Evolutionary conservation across 208 protist genomes (phyloP).

Genomic region (Naegleria lovaniensis): DNA sequence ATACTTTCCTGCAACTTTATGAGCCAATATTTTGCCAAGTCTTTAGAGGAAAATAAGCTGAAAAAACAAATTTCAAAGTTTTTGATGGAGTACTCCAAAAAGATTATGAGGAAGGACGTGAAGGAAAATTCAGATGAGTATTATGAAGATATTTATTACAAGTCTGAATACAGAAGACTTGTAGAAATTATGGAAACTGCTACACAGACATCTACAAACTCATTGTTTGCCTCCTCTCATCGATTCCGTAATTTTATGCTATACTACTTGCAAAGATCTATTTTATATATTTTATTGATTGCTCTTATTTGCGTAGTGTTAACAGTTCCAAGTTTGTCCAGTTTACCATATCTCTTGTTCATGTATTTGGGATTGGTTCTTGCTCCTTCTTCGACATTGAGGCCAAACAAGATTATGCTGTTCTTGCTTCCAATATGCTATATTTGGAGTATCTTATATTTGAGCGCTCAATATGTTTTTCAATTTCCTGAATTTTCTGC

Average conservation of each 20-base stretch:
- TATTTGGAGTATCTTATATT: neutral
- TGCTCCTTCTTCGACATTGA: neutral
- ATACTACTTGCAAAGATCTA: neutral
- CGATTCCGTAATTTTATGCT: neutral
- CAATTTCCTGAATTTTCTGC: neutral
- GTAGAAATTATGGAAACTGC: neutral
- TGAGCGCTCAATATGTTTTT: neutral
- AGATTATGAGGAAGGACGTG: neutral
- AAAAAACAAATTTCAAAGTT: neutral
- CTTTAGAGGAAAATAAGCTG: neutral
- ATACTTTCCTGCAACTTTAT: neutral
- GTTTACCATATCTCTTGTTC: neutral
- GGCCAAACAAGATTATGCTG: neutral
- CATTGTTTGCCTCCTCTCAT: neutral
- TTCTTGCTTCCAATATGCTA: neutral
- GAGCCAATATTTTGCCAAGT: neutral
- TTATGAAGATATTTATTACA: neutral
- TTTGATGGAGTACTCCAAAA: neutral
- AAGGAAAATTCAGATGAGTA: neutral
- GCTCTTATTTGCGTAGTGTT: neutral
- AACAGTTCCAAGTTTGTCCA: neutral
- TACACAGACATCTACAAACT: neutral
- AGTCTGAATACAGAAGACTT: neutral
- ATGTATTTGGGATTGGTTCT: neutral
- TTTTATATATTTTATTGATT: neutral